phyloP scores from a whole-genome alignment of 108 stramenopile species.

The Nitzschia palea region DNA sequence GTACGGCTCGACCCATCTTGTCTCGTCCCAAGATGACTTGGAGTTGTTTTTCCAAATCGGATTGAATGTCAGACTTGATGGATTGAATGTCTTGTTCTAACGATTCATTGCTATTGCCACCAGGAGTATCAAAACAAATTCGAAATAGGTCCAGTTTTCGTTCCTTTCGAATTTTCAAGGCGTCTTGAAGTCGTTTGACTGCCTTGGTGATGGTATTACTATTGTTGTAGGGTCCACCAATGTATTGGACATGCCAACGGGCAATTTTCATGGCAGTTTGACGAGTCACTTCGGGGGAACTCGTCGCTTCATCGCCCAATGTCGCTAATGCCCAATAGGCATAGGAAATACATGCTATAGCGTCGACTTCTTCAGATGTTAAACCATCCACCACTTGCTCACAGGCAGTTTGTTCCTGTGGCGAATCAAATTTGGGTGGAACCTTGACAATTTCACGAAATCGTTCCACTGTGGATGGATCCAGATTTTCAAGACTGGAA shows the following conservation, averaged over 20 bases:
- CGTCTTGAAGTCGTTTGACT: constrained; percentile 2
- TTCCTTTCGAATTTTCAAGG: constrained; percentile 12
- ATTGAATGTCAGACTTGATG: background rate
- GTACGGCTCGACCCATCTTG: constrained; percentile 20
- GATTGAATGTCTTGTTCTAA: background rate
- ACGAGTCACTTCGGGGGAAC: background rate
- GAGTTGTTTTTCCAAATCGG: constrained; percentile 28
- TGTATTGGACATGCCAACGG: constrained; percentile 1
- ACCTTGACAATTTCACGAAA: constrained; percentile 15
- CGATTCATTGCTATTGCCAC: background rate
- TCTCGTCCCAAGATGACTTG: constrained; percentile 20
- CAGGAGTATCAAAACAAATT: constrained; percentile 17
- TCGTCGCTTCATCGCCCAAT: background rate
- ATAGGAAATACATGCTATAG: background rate
- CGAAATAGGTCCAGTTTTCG: constrained; percentile 20
- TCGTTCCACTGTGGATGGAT: background rate
- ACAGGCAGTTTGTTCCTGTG: constrained; percentile 3
- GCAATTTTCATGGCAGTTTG: background rate
- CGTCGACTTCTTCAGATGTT: background rate
- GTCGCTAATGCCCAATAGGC: constrained; percentile 1
- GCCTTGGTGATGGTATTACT: background rate
- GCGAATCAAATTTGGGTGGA: constrained; percentile 13
- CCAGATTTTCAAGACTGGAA: constrained; percentile 14
- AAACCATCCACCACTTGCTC: constrained; percentile 3
- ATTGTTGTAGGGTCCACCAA: background rate